Evolutionary conservation across 345 rosid genomes (phyloP), one percentile per base, ranked within the genome.

Genomic region (Brassica rapa): DNA sequence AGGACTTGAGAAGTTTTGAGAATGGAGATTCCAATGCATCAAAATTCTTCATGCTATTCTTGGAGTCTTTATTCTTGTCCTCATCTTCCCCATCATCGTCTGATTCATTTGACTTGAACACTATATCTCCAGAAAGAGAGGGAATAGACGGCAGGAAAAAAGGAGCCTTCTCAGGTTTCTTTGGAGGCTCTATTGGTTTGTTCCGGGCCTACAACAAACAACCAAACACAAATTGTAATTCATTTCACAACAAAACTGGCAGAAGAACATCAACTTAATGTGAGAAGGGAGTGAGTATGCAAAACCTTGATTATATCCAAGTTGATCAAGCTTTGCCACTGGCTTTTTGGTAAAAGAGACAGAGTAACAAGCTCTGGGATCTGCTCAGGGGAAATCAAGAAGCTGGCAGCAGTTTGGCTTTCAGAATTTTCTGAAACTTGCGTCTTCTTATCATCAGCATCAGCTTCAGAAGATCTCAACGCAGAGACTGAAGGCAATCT

Each of bases 281-380:
- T 29, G 46, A 23, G 2, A n/a, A 60, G 9, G 10, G 9, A 74
- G 68, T 64, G 24, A 55, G 51, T 63, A 67, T 65, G 39, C 60
- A 55, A 55, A 16, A 95, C 99, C 97, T 93, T 95, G 82, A 93
- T 95, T 63, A 91, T 89, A 82, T 93, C 98, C 80, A 95, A 85
- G 87, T 91, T 95, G 84, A 95, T 85, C 90, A 93, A 83, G 81
- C 96, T 86, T 75, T 95, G 98, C 99, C 98, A 95, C 71, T 95
- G 98, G 87, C 92, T 90, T 80, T 90, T 95, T 21, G 97, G 98
- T 87, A 95, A 85, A 43, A 93, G 71, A 33, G 97, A 95, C 33
- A 93, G 90, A 56, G 97, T 95, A 69, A 93, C 97, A 71, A 93
- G 93, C 72, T 90, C 96, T 1, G 98, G 99, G 64, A 91, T 93